Conservation (phyloP, 176 grass and related monocot genomes). For the Carex littledalei region DNA sequence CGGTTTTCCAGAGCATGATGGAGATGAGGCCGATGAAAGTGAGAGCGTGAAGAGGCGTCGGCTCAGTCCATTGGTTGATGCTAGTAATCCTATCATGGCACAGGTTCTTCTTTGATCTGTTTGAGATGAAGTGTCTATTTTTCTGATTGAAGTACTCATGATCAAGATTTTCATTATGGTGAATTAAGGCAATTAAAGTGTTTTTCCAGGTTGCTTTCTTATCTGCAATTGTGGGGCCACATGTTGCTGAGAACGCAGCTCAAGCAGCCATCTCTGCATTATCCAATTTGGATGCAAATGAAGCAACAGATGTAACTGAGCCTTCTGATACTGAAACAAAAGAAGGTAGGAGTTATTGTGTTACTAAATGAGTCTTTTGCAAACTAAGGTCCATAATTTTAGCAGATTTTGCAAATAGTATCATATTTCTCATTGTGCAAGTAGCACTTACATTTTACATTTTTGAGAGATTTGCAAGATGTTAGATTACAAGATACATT, state of each 20-base stretch:
- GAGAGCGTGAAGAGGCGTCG: slow-evolving; percentile 40
- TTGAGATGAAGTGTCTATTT: slow-evolving; percentile 2
- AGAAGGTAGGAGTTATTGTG: slow-evolving; percentile 44
- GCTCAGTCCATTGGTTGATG: slow-evolving; percentile 80
- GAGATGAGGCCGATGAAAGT: slow-evolving; percentile 29
- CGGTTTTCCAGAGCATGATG: slow-evolving; percentile 31
- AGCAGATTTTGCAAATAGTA: background rate
- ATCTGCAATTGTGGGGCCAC: slow-evolving; percentile 71
- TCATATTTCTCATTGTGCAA: background rate
- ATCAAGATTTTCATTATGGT: background rate
- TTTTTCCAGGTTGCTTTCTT: slow-evolving; percentile 83
- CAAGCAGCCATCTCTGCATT: slow-evolving; percentile 69
- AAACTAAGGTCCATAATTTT: background rate
- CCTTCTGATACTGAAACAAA: slow-evolving; percentile 27
- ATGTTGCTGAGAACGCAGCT: slow-evolving; percentile 57
- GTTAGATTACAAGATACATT: background rate
- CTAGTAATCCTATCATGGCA: slow-evolving; percentile 94
- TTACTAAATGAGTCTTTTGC: background rate
- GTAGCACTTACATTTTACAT: background rate
- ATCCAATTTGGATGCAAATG: slow-evolving; percentile 40
- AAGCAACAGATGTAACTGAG: slow-evolving; percentile 19
- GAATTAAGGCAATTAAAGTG: slow-evolving; percentile 22
- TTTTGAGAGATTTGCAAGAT: background rate
- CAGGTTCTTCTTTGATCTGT: slow-evolving; percentile 44
- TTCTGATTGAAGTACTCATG: background rate